Evolutionary conservation across 345 rosid genomes (phyloP), one percentile per base, ranked within the genome.

Genomic region (Iberis pinnata): DNA sequence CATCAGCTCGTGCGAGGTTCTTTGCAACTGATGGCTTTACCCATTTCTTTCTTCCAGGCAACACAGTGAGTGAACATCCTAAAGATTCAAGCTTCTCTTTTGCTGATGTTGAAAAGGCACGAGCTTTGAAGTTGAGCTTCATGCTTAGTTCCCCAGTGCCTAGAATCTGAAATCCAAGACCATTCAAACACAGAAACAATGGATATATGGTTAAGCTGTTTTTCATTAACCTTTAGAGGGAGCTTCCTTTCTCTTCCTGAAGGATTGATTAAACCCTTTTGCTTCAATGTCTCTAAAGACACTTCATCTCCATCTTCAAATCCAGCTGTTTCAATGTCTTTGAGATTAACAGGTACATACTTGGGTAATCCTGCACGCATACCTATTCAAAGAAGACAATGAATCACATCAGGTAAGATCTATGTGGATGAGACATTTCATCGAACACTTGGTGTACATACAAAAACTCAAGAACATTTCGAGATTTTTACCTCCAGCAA

Each of bases 1-100:
- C 92, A 10, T 84, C 88, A 6, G 96, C 95, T 45, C 96, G 64
- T 5, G 95, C 88, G 5, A 76, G 73, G 63, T 90, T 84, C 81
- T 84, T 90, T 0, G 78, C 77, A 43, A 87, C 96, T 1, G 96
- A 76, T 39, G 89, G 92, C 63, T 84, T 84, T 4, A 90, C 78
- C 96, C 96, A 87, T 71, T 84, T 90, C 87, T 82, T 90, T 25
- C 88, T 78, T 50, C 97, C 96, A 2, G 94, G 90, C 57, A 89
- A 64, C 36, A 86, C 76, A 1, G 83, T 76, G 36, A 84, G 68
- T 10, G 90, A 77, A 76, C 83, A 89, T 12, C 97, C 97, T 6
- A 70, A 77, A 44, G 85, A 77, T 68, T 80, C 87, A 12, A 89
- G 85, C 79, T 89, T 89, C 70, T 84, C 88, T 61, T 79, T 89